These are phyloP conservation scores for Cryptococcus deneoformans DNA, from an alignment of 1,284 basidiomycete genomes.

Conservation along the genomic window DNA sequence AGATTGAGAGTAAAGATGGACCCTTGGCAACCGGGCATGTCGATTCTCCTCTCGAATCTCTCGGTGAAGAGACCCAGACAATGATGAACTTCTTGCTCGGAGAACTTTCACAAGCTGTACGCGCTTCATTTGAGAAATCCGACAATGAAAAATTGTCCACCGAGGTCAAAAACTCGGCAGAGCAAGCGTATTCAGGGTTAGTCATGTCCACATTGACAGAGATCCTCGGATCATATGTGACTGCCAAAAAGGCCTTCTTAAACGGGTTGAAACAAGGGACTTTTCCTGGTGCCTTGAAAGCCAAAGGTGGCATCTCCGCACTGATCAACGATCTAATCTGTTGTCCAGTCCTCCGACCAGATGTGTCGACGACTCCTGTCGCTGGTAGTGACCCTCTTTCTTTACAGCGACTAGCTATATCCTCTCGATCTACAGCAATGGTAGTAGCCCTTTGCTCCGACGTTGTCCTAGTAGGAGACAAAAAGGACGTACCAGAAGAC, in stretches of 20 bases:
- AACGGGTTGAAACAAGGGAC: conserved; percentile 64
- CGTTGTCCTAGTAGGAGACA: conserved; percentile 57
- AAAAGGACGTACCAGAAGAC: conserved; percentile 73
- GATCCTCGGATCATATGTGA: conserved; percentile 86
- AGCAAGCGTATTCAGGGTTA: conserved; percentile 66
- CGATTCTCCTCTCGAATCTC: conserved; percentile 54
- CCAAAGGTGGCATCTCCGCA: conserved; percentile 37
- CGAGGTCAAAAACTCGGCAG: not conserved
- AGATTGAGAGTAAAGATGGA: conserved; percentile 4
- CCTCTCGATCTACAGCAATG: conserved; percentile 82
- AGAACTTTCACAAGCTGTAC: conserved; percentile 26
- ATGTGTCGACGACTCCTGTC: conserved; percentile 5
- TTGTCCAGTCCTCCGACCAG: conserved; percentile 60
- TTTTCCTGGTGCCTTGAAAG: conserved; percentile 53
- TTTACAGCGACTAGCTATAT: conserved; percentile 57
- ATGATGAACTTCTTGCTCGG: conserved; percentile 34
- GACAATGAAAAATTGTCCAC: not conserved
- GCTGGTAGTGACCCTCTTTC: conserved; percentile 1
- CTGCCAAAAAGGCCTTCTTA: conserved; percentile 85
- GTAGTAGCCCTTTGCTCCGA: conserved; percentile 90
- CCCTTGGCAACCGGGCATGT: conserved; percentile 1
- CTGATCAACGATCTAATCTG: conserved; percentile 75
- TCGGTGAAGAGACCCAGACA: conserved; percentile 11
- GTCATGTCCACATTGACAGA: conserved; percentile 91
- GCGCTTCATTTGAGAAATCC: not conserved